Percentiles rank a stretch among this genome's conserved stretches.
phyloP scores from a whole-genome alignment of 495 filamentous ascomycete genomes.

The Hyaloscypha hepaticicola region DNA sequence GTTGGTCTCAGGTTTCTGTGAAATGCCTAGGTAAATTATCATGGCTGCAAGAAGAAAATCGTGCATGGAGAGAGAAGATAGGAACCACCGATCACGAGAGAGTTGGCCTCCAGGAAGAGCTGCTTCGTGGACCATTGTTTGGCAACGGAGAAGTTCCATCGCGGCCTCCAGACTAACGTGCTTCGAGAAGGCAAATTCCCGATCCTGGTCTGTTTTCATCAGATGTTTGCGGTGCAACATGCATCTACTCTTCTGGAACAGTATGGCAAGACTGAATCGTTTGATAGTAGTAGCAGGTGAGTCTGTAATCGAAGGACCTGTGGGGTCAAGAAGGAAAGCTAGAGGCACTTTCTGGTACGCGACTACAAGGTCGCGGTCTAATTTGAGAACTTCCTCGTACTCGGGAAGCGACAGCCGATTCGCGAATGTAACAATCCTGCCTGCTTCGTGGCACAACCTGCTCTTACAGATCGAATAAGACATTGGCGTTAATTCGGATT shows the following conservation, averaged over 20 bases:
- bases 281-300: conserved; percentile 63
- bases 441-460: conserved; percentile 38
- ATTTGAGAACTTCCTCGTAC: conserved; percentile 65
- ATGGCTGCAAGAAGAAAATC: conserved; percentile 50
- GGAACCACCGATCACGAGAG: conserved; percentile 42
- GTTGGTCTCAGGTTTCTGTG: conserved; percentile 35
- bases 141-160: conserved; percentile 55
- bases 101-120: conserved; percentile 41
- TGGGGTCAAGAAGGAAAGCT: conserved; percentile 56
- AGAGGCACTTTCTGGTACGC: conserved; percentile 55
- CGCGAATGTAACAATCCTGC: conserved; percentile 39
- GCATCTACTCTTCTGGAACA: conserved; percentile 72
- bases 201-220: conserved; percentile 51
- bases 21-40: conserved; percentile 43
- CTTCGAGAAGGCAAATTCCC: conserved; percentile 66
- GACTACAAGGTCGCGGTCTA: conserved; percentile 62
- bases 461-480: conserved; percentile 50
- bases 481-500: conserved; percentile 46
- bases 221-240: conserved; percentile 75
- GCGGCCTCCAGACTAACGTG: conserved; percentile 66
- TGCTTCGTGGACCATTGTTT: conserved; percentile 39
- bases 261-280: conserved; percentile 65
- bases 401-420: conserved; percentile 40
- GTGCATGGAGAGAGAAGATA: conserved; percentile 43
- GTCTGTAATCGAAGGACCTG: conserved; percentile 63